phyloP scores from a whole-genome alignment of 192 early-diverging fungal genomes.

The Coemansia sp. region DNA sequence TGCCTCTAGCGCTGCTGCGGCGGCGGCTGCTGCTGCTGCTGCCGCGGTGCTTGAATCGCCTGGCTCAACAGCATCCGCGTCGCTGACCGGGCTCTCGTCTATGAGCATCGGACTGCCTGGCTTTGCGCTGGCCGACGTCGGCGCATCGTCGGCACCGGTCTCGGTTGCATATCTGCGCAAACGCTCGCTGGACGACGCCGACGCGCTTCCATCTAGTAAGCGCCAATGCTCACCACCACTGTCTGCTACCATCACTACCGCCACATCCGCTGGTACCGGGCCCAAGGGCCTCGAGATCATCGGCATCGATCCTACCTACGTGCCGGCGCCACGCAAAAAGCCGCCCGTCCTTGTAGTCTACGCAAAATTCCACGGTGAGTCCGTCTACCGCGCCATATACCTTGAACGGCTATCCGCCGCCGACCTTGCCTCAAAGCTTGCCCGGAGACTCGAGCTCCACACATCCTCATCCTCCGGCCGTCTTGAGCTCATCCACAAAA shows the following conservation, averaged over 20 bases:
- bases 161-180: slow-evolving; percentile 42
- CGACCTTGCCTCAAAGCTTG: slow-evolving; percentile 58
- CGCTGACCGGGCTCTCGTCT: slow-evolving; percentile 27
- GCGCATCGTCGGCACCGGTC: slow-evolving; percentile 20
- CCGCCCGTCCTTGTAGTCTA: slow-evolving; percentile 58
- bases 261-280: neutral
- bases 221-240: slow-evolving; percentile 45
- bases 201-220: slow-evolving; percentile 37
- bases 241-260: neutral
- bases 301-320: slow-evolving; percentile 67
- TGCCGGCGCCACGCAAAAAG: slow-evolving; percentile 52
- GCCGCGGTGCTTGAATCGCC: slow-evolving; percentile 23
- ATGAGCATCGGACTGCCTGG: slow-evolving; percentile 45
- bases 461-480: slow-evolving; percentile 13
- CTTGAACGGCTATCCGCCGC: slow-evolving; percentile 58
- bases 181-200: slow-evolving; percentile 39
- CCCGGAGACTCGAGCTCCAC: slow-evolving; percentile 57
- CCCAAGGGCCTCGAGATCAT: slow-evolving; percentile 24
- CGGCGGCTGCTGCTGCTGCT: slow-evolving; percentile 13
- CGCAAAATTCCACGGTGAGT: slow-evolving; percentile 57
- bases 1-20: slow-evolving; percentile 14
- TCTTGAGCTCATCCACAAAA: slow-evolving; percentile 52
- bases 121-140: slow-evolving; percentile 24
- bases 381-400: slow-evolving; percentile 64
- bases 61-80: slow-evolving; percentile 16